Evolutionary conservation across 371 early-diverging fungal genomes (phyloP), one percentile per base, ranked within the genome.

Genomic region (Apophysomyces sp.): DNA sequence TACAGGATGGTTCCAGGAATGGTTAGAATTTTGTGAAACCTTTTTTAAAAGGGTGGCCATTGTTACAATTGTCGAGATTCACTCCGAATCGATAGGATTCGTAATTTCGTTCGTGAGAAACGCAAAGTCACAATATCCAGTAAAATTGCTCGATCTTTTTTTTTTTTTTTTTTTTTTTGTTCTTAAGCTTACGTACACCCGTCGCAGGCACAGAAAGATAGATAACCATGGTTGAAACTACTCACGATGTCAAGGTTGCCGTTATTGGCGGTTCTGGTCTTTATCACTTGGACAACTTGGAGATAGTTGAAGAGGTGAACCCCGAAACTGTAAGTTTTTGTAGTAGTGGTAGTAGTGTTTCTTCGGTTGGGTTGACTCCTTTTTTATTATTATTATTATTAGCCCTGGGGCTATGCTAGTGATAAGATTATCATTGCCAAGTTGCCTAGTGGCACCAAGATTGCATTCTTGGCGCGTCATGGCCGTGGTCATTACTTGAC

Each of bases 381-480:
- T 29, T 34, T 52, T 32, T 26, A 24, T 26, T 26, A 36, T 15
- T 52, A 53, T 31, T 34, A 28, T 34, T 27, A 8, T 9, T 71
- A 89, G 88, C 98, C 98, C 32, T 98, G 97, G 97, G 96, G 96
- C 30, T 84, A 82, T 62, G 91, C 96, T 34, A 89, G 90, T 52
- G 90, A 89, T 74, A 83, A 87, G 63, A 89, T 90, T 58, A 74
- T 77, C 52, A 90, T 96, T 65, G 82, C 85, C 58, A 75, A 84
- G 67, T 86, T 92, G 29, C 76, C 83, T n/a, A 60, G 69, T 27
- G 95, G 94, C 36, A 78, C 82, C 77, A 88, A 92, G 70, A 87
- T 98, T 67, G 98, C 97, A 3, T 98, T 98, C 79, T 86, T 98
- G 52, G 94, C 99, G 36, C 92, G 99, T 55, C 99, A 98, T 78